A percentile compares a stretch with the other conserved stretches of the same genome.
Conservation (phyloP, 495 filamentous ascomycete species). For the Aspergillus wentii region DNA sequence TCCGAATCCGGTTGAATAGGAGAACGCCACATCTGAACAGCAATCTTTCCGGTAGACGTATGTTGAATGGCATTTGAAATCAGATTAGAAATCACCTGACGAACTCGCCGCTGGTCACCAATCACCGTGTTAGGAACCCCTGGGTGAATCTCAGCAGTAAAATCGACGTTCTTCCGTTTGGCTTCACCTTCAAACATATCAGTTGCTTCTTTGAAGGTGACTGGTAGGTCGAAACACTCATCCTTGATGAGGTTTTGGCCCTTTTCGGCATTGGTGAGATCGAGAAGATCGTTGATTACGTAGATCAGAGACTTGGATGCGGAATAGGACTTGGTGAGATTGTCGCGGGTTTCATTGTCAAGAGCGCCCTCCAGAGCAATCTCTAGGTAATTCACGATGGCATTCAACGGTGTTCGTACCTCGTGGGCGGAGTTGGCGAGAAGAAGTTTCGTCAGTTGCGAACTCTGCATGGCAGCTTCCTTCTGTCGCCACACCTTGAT, state of each 20-base stretch:
- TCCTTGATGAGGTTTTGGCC: conserved; percentile 77
- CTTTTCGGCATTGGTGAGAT: conserved; percentile 85
- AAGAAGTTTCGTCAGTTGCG: conserved; percentile 72
- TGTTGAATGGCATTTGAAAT: conserved; percentile 84
- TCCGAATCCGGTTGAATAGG: conserved; percentile 26
- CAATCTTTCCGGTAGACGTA: conserved; percentile 65
- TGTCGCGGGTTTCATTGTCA: conserved; percentile 81
- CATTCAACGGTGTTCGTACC: conserved; percentile 89
- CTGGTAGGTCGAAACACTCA: conserved; percentile 69
- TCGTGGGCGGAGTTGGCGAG: conserved; percentile 93
- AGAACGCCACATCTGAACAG: conserved; percentile 59
- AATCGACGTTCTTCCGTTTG: conserved; percentile 67
- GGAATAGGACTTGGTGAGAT: conserved; percentile 69
- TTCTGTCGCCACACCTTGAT: conserved; percentile 94
- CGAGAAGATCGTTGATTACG: conserved; percentile 92
- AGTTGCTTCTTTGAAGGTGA: conserved; percentile 71
- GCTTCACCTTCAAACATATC: conserved; percentile 70
- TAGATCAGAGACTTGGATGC: conserved; percentile 96
- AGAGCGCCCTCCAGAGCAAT: conserved; percentile 84
- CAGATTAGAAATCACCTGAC: conserved; percentile 78
- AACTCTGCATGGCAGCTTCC: conserved; percentile 78
- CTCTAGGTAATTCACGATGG: conserved; percentile 94
- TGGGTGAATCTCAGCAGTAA: conserved; percentile 60
- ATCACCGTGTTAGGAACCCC: conserved; percentile 66
- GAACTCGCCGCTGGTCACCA: conserved; percentile 73